Evolutionary conservation across 192 early-diverging fungal genomes (phyloP).

Genomic region (Entomortierella lignicola): DNA sequence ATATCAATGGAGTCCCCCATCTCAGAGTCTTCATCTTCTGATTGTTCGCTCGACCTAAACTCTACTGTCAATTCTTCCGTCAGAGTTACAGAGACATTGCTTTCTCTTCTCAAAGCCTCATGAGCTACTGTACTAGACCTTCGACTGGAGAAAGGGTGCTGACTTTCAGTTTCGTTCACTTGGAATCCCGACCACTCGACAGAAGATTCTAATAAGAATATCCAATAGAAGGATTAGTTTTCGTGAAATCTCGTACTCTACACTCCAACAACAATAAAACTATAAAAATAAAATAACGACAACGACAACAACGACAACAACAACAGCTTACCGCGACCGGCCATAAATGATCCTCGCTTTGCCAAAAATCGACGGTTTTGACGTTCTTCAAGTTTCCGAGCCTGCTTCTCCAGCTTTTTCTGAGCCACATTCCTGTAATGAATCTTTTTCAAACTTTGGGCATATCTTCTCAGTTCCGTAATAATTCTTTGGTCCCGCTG

Average conservation of each 20-base stretch:
- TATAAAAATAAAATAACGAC: no score
- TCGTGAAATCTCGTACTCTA: no score
- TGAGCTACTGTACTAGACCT: not conserved
- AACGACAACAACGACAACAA: no score
- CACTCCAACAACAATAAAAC: no score
- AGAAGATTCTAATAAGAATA: not conserved
- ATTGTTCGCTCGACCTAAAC: conserved; percentile 28
- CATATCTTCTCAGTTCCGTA: conserved; percentile 45
- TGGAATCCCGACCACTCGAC: not conserved
- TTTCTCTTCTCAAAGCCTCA: not conserved
- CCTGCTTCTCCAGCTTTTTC: conserved; percentile 15
- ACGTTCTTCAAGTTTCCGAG: conserved; percentile 7
- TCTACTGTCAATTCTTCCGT: conserved; percentile 21
- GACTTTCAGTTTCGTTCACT: not conserved
- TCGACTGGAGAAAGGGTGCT: not conserved
- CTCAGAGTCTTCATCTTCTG: conserved; percentile 3
- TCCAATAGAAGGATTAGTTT: no score
- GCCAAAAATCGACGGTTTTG: not conserved
- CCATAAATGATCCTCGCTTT: not conserved
- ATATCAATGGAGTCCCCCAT: not conserved
- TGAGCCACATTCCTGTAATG: conserved; percentile 25
- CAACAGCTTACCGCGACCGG: not conserved
- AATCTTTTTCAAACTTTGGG: conserved; percentile 30
- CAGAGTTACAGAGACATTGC: not conserved
- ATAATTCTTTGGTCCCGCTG: conserved; percentile 64